These are phyloP conservation scores for Rhazya stricta DNA, from an alignment of 257 asterid genomes.

Conservation along the genomic window DNA sequence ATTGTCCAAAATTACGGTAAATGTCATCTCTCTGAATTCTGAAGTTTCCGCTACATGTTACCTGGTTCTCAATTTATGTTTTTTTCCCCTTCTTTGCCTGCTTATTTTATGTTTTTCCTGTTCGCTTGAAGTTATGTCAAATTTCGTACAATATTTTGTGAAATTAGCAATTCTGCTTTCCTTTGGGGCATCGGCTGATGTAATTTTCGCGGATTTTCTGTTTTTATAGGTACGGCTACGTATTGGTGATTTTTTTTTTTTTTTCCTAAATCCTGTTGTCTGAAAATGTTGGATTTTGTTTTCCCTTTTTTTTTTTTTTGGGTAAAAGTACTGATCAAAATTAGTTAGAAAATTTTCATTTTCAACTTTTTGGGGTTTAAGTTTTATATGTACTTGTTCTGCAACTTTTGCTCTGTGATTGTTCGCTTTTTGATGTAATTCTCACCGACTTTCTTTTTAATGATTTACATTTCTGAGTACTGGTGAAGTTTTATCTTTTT, in stretches of 20 bases:
- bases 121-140: background rate
- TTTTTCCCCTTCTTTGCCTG: accelerated
- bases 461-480: background rate
- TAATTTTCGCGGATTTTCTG: background rate
- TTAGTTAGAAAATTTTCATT: background rate
- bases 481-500: background rate
- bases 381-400: background rate
- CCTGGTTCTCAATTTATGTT: background rate
- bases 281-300: background rate
- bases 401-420: background rate
- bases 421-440: background rate
- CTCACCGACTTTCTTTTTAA: background rate
- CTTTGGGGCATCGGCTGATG: background rate
- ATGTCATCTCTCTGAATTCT: background rate
- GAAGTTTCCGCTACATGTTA: too few relatives aligned
- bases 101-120: background rate
- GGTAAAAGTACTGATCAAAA: background rate
- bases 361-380: background rate
- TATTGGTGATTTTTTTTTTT: background rate
- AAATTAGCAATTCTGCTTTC: background rate
- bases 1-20: background rate
- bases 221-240: background rate
- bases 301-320: background rate
- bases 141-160: background rate
- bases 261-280: background rate